Conservation (phyloP, 2,329 filamentous ascomycete species). For the Arthrobotrys musiformis region DNA sequence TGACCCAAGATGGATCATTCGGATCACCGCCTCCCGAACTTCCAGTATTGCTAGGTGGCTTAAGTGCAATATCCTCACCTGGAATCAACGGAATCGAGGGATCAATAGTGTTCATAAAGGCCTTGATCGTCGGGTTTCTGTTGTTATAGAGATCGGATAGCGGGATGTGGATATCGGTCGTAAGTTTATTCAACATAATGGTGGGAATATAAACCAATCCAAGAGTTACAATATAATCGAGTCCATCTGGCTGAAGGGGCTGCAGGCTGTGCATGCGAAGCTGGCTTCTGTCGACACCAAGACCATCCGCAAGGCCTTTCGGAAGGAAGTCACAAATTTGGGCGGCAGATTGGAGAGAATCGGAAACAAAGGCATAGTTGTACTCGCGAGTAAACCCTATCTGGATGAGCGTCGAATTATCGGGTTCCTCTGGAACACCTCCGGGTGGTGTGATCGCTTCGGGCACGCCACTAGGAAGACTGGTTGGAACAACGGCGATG, state of each 20-base stretch:
- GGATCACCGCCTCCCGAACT: constrained; percentile 61
- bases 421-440: constrained; percentile 69
- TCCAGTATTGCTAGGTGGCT: constrained; percentile 62
- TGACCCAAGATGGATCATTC: constrained; percentile 57
- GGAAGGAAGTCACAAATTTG: constrained; percentile 88
- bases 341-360: constrained; percentile 75
- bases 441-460: constrained; percentile 78
- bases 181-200: constrained; percentile 74
- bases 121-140: constrained; percentile 72
- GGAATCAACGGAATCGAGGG: constrained; percentile 77
- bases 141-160: constrained; percentile 80
- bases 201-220: constrained; percentile 80
- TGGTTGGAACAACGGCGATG: constrained; percentile 65
- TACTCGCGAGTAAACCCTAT: constrained; percentile 83
- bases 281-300: constrained; percentile 66
- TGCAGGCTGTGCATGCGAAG: constrained; percentile 77
- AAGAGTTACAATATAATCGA: constrained; percentile 84
- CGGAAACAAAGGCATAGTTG: constrained; percentile 85
- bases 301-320: constrained; percentile 73
- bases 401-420: constrained; percentile 78
- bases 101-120: constrained; percentile 84
- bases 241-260: constrained; percentile 76
- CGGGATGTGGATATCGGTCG: constrained; percentile 76
- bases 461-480: constrained; percentile 75
- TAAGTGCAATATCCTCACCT: constrained; percentile 61